These are phyloP conservation scores for Fusarium xyrophilum DNA, from an alignment of 2,329 filamentous ascomycete genomes.

Conservation along the genomic window DNA sequence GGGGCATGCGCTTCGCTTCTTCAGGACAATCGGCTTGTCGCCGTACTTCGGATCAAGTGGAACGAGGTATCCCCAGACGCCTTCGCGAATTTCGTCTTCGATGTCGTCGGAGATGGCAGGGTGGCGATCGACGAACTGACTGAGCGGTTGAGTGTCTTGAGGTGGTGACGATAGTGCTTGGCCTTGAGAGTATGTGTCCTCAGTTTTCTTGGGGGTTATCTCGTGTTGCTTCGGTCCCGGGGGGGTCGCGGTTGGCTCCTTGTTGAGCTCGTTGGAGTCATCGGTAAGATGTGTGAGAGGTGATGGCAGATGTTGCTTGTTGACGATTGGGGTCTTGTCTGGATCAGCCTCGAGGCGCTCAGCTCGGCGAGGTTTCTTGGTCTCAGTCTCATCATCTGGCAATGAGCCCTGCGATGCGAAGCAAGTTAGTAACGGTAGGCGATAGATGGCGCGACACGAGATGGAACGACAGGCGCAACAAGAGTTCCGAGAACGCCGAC, in stretches of 20 bases:
- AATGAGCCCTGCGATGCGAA: constrained; percentile 64
- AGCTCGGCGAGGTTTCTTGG: constrained; percentile 85
- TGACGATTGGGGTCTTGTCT: constrained; percentile 65
- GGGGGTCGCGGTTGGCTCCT: constrained; percentile 76
- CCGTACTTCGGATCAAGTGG: constrained; percentile 75
- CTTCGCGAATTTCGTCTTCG: constrained; percentile 80
- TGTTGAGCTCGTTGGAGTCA: constrained; percentile 65
- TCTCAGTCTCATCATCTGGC: constrained; percentile 68
- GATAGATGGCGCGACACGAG: constrained; percentile 15
- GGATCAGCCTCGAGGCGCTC: constrained; percentile 69
- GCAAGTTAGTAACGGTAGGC: constrained; percentile 33
- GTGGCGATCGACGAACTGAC: constrained; percentile 78
- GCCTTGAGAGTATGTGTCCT: constrained; percentile 55
- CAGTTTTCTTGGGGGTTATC: constrained; percentile 57
- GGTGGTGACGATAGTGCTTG: constrained; percentile 66
- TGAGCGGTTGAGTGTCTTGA: constrained; percentile 65
- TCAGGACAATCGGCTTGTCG: constrained; percentile 73
- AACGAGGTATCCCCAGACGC: constrained; percentile 95
- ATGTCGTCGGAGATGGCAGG: constrained; percentile 79
- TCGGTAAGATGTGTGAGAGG: constrained; percentile 72
- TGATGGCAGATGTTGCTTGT: constrained; percentile 77
- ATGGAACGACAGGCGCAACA: constrained; percentile 12
- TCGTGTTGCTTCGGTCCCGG: constrained; percentile 66
- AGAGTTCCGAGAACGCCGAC: neutral
- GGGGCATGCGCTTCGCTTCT: constrained; percentile 74